phyloP scores from a whole-genome alignment of 2,329 filamentous ascomycete species.

The Microcyclospora tardicrescens region DNA sequence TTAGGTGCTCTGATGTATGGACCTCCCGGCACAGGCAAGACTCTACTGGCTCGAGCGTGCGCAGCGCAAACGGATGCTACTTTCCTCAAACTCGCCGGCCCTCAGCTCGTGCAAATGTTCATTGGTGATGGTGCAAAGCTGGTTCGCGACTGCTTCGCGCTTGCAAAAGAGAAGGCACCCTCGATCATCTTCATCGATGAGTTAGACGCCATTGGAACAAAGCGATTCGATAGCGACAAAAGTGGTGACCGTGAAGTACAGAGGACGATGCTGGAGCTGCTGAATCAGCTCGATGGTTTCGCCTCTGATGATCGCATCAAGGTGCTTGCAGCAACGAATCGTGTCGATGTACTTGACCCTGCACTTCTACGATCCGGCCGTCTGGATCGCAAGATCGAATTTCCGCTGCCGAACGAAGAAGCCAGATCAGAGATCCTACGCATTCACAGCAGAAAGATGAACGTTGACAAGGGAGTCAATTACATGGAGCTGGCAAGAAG shows the following conservation, averaged over 20 bases:
- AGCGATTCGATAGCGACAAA: conserved; percentile 98
- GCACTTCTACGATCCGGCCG: conserved; percentile 85
- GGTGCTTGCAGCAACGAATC: conserved; percentile 98
- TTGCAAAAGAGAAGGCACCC: conserved; percentile 96
- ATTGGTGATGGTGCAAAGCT: conserved; percentile 97
- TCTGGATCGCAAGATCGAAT: conserved; percentile 98
- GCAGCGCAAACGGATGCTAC: conserved; percentile 96
- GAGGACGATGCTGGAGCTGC: conserved; percentile 94
- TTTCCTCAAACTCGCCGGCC: conserved; percentile 94
- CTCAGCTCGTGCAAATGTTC: conserved; percentile 98
- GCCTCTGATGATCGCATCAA: conserved; percentile 91
- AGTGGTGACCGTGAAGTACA: conserved; percentile 96
- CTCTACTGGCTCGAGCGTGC: conserved; percentile 83
- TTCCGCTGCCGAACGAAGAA: conserved; percentile 95
- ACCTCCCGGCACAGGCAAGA: conserved; percentile 80
- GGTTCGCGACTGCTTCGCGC: conserved; percentile 90
- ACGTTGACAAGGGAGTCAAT: conserved; percentile 82
- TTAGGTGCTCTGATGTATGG: conserved; percentile 96
- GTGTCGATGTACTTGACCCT: conserved; percentile 91
- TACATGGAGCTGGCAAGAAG: conserved; percentile 91
- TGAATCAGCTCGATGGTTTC: conserved; percentile 97
- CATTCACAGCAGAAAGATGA: conserved; percentile 98
- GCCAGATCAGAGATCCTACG: conserved; percentile 91
- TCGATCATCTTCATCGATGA: conserved; percentile 99
- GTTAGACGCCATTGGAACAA: conserved; percentile 93